Evolutionary conservation across 257 asterid species (phyloP), one percentile per base, ranked within the genome.

Genomic region (Cinchona pubescens): DNA sequence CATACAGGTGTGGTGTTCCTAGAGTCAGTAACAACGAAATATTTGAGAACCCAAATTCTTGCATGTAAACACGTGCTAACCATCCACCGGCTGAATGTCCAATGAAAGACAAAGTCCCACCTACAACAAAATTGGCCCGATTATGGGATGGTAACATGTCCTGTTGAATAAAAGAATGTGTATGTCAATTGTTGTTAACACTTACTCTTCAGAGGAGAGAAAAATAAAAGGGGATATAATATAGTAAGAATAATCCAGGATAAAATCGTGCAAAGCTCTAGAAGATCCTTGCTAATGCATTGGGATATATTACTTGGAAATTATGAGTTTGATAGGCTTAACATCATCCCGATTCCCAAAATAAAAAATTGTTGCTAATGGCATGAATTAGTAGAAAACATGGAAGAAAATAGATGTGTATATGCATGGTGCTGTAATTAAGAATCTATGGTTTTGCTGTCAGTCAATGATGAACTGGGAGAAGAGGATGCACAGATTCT

Each of bases 51-150:
- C 93, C 93, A 32, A 84, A 89, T 75, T 94, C 97, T 84, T 94
- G 93, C 89, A 94, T 78, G 82, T 92, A 90, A 64, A 94, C 89
- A 67, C 98, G 92, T 68, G 89, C 98, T 59, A 94, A 88, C 98
- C 98, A 94, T 84, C 97, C 98, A 66, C 98, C 98, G 6, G 98
- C 97, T 67, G 98, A 94, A 84, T 92, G 97, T 58, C 97, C 98
- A 79, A 92, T 82, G 81, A 94, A 71, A 46, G 98, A 89, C 88
- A 94, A 75, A 46, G 70, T 72, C 77, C 90, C 88, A 83, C 93
- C 98, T 93, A 82, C 89, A 87, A 67, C 25, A 77, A 80, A 79
- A 76, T 78, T 58, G 79, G 64, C 83, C 78, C 72, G 71, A 80
- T 84, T 80, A 85, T 76, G 82, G 76, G 71, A 78, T 62, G 61